phyloP scores from a whole-genome alignment of 352 stramenopile species.

The Pythium aquatile region DNA sequence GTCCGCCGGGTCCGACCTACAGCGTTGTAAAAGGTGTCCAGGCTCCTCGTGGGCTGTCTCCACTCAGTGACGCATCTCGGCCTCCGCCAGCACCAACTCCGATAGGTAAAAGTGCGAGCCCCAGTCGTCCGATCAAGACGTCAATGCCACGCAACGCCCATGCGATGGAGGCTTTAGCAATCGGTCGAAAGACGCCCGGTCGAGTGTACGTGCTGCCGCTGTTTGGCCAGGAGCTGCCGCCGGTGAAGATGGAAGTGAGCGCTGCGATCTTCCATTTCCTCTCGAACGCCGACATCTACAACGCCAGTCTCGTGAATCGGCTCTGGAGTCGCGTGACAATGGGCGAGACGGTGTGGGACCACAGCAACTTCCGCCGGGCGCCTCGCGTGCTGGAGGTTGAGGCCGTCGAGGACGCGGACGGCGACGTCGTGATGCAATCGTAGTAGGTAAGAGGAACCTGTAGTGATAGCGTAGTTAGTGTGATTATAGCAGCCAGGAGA shows the following conservation, averaged over 20 bases:
- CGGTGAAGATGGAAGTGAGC: slow-evolving; percentile 59
- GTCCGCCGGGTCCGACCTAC: neutral
- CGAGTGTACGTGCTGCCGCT: slow-evolving; percentile 69
- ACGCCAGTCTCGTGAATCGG: slow-evolving; percentile 80
- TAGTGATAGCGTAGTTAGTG: slow-evolving; percentile 13
- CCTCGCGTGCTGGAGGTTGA: neutral
- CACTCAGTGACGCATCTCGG: slow-evolving; percentile 24
- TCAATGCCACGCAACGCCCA: slow-evolving; percentile 20
- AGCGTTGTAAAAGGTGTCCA: neutral
- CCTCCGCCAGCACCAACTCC: slow-evolving; percentile 18
- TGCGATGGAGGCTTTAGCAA: slow-evolving; percentile 17
- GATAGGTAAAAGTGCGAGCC: neutral
- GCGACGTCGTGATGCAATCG: slow-evolving; percentile 20
- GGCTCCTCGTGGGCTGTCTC: slow-evolving; percentile 25
- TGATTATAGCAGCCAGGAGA: slow-evolving; percentile 16
- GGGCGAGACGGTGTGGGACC: slow-evolving; percentile 72
- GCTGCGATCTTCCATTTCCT: slow-evolving; percentile 70
- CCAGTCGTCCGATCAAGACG: slow-evolving; percentile 11
- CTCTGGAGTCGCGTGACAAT: slow-evolving; percentile 81
- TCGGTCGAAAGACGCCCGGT: slow-evolving; percentile 18
- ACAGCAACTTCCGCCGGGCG: slow-evolving; percentile 58
- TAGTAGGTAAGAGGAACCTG: neutral
- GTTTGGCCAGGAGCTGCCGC: slow-evolving; percentile 60
- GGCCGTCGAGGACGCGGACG: slow-evolving; percentile 12
- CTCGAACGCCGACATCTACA: slow-evolving; percentile 76